Percentiles rank a stretch among this genome's conserved stretches.
These are phyloP conservation scores for Buxus sempervirens DNA, from an alignment of 164 flowering plant genomes.

Conservation along the genomic window DNA sequence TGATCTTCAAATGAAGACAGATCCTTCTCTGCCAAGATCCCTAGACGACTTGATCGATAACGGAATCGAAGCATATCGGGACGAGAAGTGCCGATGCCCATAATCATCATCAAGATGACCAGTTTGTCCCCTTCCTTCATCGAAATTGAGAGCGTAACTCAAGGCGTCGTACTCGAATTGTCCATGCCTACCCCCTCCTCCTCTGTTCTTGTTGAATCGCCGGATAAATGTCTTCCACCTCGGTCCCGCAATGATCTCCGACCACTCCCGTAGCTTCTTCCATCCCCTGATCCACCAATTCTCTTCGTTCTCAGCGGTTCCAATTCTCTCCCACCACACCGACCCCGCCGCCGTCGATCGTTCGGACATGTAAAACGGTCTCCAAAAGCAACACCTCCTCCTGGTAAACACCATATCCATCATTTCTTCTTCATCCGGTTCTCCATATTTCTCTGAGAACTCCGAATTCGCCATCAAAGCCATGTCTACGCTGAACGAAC, in stretches of 20 bases:
- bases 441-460: background rate
- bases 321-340: slow-evolving; percentile 31
- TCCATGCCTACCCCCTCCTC: slow-evolving; percentile 8
- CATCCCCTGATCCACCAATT: slow-evolving; percentile 21
- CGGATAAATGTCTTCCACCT: slow-evolving; percentile 55
- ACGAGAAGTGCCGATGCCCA: slow-evolving; percentile 23
- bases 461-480: background rate
- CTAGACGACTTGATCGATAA: slow-evolving; percentile 21
- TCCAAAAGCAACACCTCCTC: slow-evolving; percentile 38
- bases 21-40: slow-evolving; percentile 22
- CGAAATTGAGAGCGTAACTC: slow-evolving; percentile 52
- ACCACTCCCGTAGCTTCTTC: slow-evolving; percentile 45
- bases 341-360: slow-evolving; percentile 8
- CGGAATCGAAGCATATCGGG: slow-evolving; percentile 26
- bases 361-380: slow-evolving; percentile 23
- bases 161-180: slow-evolving; percentile 50
- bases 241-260: slow-evolving; percentile 47
- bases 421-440: slow-evolving; percentile 13
- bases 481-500: background rate
- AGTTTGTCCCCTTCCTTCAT: slow-evolving; percentile 34
- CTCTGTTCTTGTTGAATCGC: slow-evolving; percentile 27
- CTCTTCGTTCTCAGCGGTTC: slow-evolving; percentile 21
- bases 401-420: slow-evolving; percentile 14
- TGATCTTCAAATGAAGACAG: background rate
- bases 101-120: slow-evolving; percentile 26